Evolutionary conservation across 2,329 filamentous ascomycete species (phyloP).

Genomic region (Ophiocordyceps australis): DNA sequence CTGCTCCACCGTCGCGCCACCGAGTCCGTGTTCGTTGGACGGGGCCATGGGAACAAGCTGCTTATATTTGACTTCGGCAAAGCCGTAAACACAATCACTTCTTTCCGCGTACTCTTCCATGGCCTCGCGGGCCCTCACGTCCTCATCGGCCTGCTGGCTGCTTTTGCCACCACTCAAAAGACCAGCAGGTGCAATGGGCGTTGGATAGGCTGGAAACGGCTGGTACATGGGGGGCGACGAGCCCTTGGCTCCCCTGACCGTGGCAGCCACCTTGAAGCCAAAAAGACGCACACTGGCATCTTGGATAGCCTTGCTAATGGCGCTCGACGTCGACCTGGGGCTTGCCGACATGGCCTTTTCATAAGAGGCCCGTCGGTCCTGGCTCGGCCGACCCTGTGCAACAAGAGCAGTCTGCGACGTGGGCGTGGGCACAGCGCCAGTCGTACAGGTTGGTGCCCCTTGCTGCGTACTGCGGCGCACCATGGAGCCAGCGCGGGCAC

Average conservation of each 20-base stretch:
- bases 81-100: conserved; percentile 92
- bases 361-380: conserved; percentile 64
- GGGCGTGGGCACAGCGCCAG: conserved; percentile 50
- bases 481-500: conserved; percentile 43
- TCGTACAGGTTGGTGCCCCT: conserved; percentile 47
- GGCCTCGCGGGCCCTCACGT: conserved; percentile 55
- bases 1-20: conserved; percentile 38
- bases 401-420: conserved; percentile 59
- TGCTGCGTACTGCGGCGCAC: conserved; percentile 65
- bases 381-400: conserved; percentile 47
- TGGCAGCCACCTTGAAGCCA: conserved; percentile 51
- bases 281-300: conserved; percentile 68
- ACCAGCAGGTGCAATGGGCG: conserved; percentile 38
- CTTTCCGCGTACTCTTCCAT: conserved; percentile 87
- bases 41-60: conserved; percentile 84
- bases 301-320: conserved; percentile 86
- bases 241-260: conserved; percentile 43
- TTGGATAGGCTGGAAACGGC: conserved; percentile 72
- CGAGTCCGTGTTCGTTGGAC: conserved; percentile 53
- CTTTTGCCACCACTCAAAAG: conserved; percentile 47
- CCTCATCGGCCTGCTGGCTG: conserved; percentile 50
- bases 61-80: conserved; percentile 96
- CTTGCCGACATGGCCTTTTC: conserved; percentile 56
- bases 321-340: conserved; percentile 60
- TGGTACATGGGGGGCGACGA: conserved; percentile 62